phyloP scores from a whole-genome alignment of 257 asterid genomes.

The Solanum sejunctum region DNA sequence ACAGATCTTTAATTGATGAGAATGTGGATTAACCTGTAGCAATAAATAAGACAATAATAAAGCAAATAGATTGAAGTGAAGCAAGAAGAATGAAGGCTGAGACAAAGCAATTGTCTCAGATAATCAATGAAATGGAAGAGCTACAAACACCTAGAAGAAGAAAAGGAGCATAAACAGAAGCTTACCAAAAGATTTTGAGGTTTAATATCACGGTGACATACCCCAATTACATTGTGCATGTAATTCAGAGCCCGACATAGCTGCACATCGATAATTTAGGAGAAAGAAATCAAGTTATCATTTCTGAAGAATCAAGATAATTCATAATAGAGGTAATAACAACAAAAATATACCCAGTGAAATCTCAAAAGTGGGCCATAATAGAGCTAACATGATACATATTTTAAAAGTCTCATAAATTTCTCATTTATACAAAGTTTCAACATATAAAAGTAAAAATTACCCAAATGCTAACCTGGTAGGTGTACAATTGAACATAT shows the following conservation, averaged over 20 bases:
- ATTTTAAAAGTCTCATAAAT: neutral
- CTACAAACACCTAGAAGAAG: neutral
- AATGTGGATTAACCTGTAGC: constrained; percentile 69
- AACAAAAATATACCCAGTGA: neutral
- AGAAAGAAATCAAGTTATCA: neutral
- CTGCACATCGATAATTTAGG: constrained; percentile 19
- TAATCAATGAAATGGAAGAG: neutral
- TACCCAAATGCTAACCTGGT: constrained; percentile 35
- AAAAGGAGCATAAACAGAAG: neutral
- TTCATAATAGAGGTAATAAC: neutral
- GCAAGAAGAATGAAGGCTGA: neutral
- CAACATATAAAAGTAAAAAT: neutral
- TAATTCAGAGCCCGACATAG: constrained; percentile 62
- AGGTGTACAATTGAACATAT: constrained; percentile 66
- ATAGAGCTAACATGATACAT: neutral
- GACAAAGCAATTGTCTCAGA: neutral
- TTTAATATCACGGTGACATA: constrained; percentile 85
- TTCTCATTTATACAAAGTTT: neutral
- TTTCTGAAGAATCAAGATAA: neutral
- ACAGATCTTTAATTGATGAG: constrained; percentile 73
- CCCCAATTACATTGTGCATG: constrained; percentile 72
- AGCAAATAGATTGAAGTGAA: neutral
- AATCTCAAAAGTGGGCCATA: neutral
- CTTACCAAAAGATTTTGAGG: constrained; percentile 76
- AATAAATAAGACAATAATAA: neutral